phyloP scores from a whole-genome alignment of 805 yeast genomes.

The Wickerhamiella parazyma region DNA sequence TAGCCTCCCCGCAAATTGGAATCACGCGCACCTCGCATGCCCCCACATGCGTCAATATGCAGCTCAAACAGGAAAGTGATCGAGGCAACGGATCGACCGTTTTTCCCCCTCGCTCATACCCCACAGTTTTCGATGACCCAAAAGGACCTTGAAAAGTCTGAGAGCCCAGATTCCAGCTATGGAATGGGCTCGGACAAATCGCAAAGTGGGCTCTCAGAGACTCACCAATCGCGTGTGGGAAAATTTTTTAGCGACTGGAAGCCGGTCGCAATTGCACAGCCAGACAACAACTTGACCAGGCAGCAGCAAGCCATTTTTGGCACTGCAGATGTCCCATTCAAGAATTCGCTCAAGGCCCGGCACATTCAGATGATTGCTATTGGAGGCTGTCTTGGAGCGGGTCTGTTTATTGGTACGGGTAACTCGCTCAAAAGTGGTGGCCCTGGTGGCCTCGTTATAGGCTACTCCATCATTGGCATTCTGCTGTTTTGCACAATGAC shows the following conservation, averaged over 20 bases:
- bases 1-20: too few species aligned
- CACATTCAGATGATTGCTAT: constrained; percentile 64
- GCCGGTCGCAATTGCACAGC: constrained; percentile 31
- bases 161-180: neutral
- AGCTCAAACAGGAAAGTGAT: too few species aligned
- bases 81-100: too few species aligned
- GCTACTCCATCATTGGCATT: constrained; percentile 46
- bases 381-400: constrained; percentile 67
- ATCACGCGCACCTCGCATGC: too few species aligned
- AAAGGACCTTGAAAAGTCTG: too few species aligned
- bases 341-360: constrained; percentile 36
- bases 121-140: too few species aligned
- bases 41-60: too few species aligned
- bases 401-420: constrained; percentile 59
- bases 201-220: neutral
- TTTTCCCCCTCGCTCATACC: too few species aligned
- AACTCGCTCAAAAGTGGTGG: constrained; percentile 42
- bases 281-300: constrained; percentile 24
- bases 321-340: constrained; percentile 35
- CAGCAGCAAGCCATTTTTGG: constrained; percentile 28
- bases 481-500: constrained; percentile 52
- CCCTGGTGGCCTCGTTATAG: constrained; percentile 45
- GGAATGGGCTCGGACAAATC: neutral
- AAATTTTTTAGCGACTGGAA: constrained; percentile 28
- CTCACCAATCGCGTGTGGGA: neutral